Base-by-base conservation (phyloP, 495 filamentous ascomycete species). In the Trichoderma orchidacearum region DNA sequence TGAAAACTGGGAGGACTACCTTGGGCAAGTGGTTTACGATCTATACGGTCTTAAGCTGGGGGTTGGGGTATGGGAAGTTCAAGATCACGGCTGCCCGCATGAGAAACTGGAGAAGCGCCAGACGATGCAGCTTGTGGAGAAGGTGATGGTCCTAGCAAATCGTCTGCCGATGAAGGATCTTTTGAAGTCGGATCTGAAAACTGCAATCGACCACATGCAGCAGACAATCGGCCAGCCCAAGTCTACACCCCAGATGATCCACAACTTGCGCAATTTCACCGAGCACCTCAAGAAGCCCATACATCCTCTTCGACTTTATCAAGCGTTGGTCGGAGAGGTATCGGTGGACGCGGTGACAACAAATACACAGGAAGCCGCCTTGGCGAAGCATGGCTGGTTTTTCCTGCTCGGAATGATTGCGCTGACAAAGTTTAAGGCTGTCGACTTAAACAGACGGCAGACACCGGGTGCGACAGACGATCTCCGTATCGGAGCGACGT, bases 91-190 rank as follows among this genome's bases (percentile, higher is more conserved):
- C 18, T 90, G 87, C 63, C 73, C 80, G 11, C 64, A 82, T 1
- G 89, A 95, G 59, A 80, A 82, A 53, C 76, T 96, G 15, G 86
- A 93, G 63, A 83, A 81, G 54, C 72, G 78, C 5, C 89, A 85
- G 53, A 90, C 90, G 0, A 71, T 89, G 55, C 78, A 84, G 56
- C 79, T 96, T 54, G 81, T 96, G 18, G 85, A 92, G 56, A 85
- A 90, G 62, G 80, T 97, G 27, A 80, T 94, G 60, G 70, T 79
- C 29, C 82, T 96, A 48, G 87, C 90, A 0, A 82, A 83, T 56
- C 83, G 85, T 55, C 85, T 96, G 74, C 86, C 86, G 56, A 87
- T 94, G 75, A 94, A 90, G 58, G 94, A 97, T 62, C 66, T 99
- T 28, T 80, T 88, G 7, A 97, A 94, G 67, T 88, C 86, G 5